These are phyloP conservation scores for Lycium barbarum DNA, from an alignment of 257 asterid genomes.

Conservation along the genomic window DNA sequence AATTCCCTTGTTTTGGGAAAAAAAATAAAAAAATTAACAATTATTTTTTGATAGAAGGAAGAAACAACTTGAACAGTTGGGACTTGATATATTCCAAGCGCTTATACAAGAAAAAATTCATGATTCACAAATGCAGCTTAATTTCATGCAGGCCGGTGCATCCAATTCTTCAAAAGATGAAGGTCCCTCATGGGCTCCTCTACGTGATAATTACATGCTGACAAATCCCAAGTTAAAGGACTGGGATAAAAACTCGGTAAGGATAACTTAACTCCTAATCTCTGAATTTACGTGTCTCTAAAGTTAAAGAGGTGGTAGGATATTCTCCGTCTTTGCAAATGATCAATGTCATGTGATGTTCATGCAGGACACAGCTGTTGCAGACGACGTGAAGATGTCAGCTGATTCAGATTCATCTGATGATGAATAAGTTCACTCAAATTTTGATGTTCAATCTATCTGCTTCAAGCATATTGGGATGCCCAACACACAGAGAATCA, in stretches of 20 bases:
- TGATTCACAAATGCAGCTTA: neutral
- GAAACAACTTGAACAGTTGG: neutral
- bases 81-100: neutral
- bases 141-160: conserved; percentile 59
- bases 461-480: conserved; percentile 15
- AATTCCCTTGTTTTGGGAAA: too few relatives aligned
- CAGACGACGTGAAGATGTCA: conserved; percentile 54
- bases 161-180: conserved; percentile 52
- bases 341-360: neutral
- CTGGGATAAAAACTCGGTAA: conserved; percentile 90
- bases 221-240: conserved; percentile 84
- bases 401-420: conserved; percentile 62
- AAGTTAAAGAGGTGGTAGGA: neutral
- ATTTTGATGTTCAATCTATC: neutral
- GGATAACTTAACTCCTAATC: neutral
- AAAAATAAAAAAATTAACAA: neutral
- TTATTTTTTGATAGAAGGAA: neutral
- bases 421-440: conserved; percentile 47
- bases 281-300: neutral
- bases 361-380: conserved; percentile 54
- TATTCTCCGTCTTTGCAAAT: neutral
- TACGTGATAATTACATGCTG: conserved; percentile 90
- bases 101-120: neutral
- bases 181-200: conserved; percentile 86
- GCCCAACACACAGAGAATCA: neutral